A percentile compares a stretch with the other conserved stretches of the same genome.
phyloP scores from a whole-genome alignment of 2,329 filamentous ascomycete genomes.

The Gaeumannomyces tritici region DNA sequence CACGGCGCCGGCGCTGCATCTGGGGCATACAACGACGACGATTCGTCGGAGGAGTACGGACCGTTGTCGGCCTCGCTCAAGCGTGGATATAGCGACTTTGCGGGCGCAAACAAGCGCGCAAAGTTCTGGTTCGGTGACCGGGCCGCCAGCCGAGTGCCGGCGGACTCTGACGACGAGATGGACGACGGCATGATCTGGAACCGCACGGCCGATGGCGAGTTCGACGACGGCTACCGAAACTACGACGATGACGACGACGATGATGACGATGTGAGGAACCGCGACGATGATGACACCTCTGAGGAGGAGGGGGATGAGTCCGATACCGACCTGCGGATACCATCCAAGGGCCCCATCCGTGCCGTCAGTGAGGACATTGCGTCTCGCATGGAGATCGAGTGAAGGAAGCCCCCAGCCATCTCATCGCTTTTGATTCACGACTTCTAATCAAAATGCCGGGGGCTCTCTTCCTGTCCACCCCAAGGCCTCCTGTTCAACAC shows the following conservation, averaged over 20 bases:
- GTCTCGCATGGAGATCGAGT: conserved; percentile 51
- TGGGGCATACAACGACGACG: conserved; percentile 13
- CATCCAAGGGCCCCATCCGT: conserved; percentile 32
- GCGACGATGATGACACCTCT: conserved; percentile 29
- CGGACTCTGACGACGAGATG: conserved; percentile 36
- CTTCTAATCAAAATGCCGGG: not conserved
- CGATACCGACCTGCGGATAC: conserved; percentile 8
- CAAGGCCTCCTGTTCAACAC: not conserved
- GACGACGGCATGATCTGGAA: conserved; percentile 47
- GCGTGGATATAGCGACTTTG: conserved; percentile 15
- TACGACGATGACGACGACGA: conserved; percentile 36
- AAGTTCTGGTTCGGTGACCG: conserved; percentile 78
- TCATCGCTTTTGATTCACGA: not conserved
- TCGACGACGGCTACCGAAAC: conserved; percentile 36
- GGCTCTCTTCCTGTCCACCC: too few species aligned
- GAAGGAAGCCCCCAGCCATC: not conserved
- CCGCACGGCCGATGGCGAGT: conserved; percentile 46
- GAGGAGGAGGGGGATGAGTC: conserved; percentile 21
- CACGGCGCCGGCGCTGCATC: conserved; percentile 7
- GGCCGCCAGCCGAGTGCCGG: conserved; percentile 35
- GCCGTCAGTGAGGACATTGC: conserved; percentile 56
- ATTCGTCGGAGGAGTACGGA: not conserved
- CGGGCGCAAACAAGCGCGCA: conserved; percentile 67
- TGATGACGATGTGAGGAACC: conserved; percentile 23
- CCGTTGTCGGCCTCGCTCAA: conserved; percentile 12